A percentile compares a stretch with the other conserved stretches of the same genome.
Evolutionary conservation across 495 filamentous ascomycete genomes (phyloP).

Genomic region (Aspergillus heteromorphus): DNA sequence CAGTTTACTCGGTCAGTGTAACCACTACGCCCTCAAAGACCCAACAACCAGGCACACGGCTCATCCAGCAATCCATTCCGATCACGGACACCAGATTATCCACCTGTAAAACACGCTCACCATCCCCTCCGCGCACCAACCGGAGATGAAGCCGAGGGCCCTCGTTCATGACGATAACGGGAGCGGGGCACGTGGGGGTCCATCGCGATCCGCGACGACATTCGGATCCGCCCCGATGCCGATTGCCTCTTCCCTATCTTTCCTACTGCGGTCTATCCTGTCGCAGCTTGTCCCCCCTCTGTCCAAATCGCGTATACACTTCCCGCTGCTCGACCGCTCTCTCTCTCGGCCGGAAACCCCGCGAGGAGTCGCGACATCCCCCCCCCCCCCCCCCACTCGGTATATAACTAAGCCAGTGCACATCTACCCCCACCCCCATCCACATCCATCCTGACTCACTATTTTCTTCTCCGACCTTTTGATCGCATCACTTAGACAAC

Average conservation of each 20-base stretch:
- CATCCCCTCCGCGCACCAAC: background rate
- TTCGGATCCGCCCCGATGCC: background rate
- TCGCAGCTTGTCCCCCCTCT: background rate
- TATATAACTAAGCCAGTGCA: background rate
- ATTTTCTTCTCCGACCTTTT: background rate
- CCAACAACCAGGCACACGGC: no score
- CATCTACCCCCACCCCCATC: background rate
- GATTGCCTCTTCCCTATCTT: background rate
- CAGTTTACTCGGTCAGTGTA: no score
- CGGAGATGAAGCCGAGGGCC: constrained; percentile 2
- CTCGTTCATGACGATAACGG: background rate
- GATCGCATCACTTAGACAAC: no score
- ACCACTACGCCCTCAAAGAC: no score
- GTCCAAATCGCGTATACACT: background rate
- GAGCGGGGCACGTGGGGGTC: background rate
- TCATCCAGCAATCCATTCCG: no score
- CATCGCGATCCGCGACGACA: background rate
- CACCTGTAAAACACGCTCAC: no score
- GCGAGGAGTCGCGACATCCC: background rate
- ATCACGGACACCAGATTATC: background rate
- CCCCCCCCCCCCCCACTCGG: background rate
- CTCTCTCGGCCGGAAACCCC: no score
- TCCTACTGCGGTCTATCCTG: background rate
- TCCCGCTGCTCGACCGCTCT: background rate
- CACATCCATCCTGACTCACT: background rate